These are phyloP conservation scores for Rubia peregrina DNA, from an alignment of 305 asterid species.

Conservation along the genomic window DNA sequence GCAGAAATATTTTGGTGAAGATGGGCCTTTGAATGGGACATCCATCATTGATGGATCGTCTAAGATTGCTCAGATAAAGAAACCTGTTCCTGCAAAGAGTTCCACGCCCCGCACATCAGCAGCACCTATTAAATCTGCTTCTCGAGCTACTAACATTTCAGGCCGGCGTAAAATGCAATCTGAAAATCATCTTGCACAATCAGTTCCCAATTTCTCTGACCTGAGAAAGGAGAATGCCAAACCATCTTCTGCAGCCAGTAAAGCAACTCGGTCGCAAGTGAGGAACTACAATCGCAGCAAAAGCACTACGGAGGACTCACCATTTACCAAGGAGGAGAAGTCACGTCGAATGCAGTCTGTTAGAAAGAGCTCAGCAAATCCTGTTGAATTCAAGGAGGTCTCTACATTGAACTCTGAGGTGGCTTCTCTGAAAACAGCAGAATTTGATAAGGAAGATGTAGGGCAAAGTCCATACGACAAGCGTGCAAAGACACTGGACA, in stretches of 20 bases:
- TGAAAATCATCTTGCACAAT: conserved; percentile 82
- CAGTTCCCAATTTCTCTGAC: conserved; percentile 55
- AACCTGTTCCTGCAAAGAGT: conserved; percentile 41
- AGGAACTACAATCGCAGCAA: conserved; percentile 63
- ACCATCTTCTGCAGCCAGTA: conserved; percentile 60
- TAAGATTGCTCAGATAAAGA: conserved; percentile 46
- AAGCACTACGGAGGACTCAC: conserved; percentile 50
- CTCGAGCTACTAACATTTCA: conserved; percentile 46
- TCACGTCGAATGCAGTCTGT: conserved; percentile 46
- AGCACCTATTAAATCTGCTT: conserved; percentile 45
- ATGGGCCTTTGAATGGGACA: conserved; percentile 32
- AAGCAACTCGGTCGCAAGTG: conserved; percentile 47
- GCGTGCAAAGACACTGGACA: conserved; percentile 30
- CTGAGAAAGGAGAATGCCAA: conserved; percentile 69
- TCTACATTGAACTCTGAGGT: conserved; percentile 41
- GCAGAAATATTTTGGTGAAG: conserved; percentile 33
- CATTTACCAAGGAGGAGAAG: conserved; percentile 56
- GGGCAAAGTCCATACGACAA: conserved; percentile 18
- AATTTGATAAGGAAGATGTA: conserved; percentile 41
- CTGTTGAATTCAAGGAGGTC: conserved; percentile 35
- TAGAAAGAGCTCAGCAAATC: conserved; percentile 54
- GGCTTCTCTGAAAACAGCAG: conserved; percentile 35
- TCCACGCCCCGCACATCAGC: conserved; percentile 53
- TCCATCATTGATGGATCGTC: conserved; percentile 41
- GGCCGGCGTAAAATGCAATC: conserved; percentile 58